Evolutionary conservation across 352 stramenopile species (phyloP), one percentile per base, ranked within the genome.

Genomic region (Pythium rishiriense): DNA sequence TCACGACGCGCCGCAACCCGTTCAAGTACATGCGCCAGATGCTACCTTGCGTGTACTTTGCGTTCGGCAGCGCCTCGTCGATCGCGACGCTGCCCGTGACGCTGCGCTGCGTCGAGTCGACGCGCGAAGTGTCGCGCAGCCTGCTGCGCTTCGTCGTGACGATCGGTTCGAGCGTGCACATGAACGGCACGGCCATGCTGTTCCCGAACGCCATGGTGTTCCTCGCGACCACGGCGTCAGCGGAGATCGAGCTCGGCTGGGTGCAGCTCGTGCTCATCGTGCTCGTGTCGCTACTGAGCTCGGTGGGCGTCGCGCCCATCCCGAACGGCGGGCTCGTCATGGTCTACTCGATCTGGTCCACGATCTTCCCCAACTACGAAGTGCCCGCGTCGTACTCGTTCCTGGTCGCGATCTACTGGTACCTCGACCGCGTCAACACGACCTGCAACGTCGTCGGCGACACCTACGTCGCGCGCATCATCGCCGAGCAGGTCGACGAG

Each of bases 141-240:
- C 64, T 93, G 6, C 43, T 80, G 37, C 73, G 82, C 39, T 93
- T 93, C 52, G 78, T 93, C 28, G 39, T 93, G 33, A 90, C 84
- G 10, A 83, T 93, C 52, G 84, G 84, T 14, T 80, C 71, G 29
- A 88, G 75, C 4, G 70, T 83, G 35, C 80, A 93, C 73, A 93
- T 90, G 78, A 90, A 93, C 60, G 84, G 84, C 66, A 82, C 75
- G 29, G 83, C 82, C 14, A 85, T 91, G 62, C 87, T 86, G 58
- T 93, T 88, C 59, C 81, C 81, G 0, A 83, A 72, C 22, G 79
- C 82, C 10, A 58, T 93, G 9, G 71, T 93, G 14, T 93, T 90
- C 59, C 69, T 93, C 24, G 79, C 81, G 12, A 74, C 76, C 25
- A 89, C 84, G 31, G 68, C 76, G 5, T 73, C 73, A 6, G 48